Percentiles rank a stretch among this genome's conserved stretches.
These are phyloP conservation scores for Triangularia verruculosa DNA, from an alignment of 2,329 filamentous ascomycete species.

Conservation along the genomic window DNA sequence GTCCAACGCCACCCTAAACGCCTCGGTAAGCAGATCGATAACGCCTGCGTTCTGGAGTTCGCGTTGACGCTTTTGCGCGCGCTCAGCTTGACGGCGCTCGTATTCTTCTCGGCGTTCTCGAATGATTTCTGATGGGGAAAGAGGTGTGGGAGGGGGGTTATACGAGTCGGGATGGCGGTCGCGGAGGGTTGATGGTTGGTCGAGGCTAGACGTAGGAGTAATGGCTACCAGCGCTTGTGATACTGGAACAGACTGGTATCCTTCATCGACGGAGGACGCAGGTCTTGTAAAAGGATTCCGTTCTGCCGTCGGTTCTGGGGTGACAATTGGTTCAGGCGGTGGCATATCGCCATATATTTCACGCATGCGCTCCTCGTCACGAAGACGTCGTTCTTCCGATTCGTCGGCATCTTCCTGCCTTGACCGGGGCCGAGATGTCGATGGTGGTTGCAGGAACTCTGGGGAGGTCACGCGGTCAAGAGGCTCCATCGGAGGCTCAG, in stretches of 20 bases:
- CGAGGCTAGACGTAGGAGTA: neutral
- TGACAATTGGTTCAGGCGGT: neutral
- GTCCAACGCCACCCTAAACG: conserved; percentile 49
- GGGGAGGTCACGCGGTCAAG: conserved; percentile 15
- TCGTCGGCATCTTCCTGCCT: conserved; percentile 22
- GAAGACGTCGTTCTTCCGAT: conserved; percentile 37
- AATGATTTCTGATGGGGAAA: conserved; percentile 12
- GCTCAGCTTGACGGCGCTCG: neutral
- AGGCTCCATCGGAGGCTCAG: conserved; percentile 20
- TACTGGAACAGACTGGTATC: neutral
- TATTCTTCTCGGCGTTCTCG: neutral
- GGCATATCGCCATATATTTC: conserved; percentile 48
- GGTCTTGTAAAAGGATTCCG: neutral
- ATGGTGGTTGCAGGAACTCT: neutral
- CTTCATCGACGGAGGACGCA: neutral
- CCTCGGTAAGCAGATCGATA: conserved; percentile 52
- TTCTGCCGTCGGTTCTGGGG: neutral
- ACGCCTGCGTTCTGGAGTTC: conserved; percentile 47
- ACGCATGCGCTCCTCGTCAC: conserved; percentile 50
- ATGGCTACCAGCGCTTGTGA: conserved; percentile 5
- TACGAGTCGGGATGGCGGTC: conserved; percentile 8
- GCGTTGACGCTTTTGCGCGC: neutral
- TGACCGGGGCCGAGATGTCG: conserved; percentile 14
- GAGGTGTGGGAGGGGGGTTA: conserved; percentile 23
- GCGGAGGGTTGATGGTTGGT: neutral